Conservation (phyloP, 164 flowering plant genomes). For the Macadamia tetraphylla region DNA sequence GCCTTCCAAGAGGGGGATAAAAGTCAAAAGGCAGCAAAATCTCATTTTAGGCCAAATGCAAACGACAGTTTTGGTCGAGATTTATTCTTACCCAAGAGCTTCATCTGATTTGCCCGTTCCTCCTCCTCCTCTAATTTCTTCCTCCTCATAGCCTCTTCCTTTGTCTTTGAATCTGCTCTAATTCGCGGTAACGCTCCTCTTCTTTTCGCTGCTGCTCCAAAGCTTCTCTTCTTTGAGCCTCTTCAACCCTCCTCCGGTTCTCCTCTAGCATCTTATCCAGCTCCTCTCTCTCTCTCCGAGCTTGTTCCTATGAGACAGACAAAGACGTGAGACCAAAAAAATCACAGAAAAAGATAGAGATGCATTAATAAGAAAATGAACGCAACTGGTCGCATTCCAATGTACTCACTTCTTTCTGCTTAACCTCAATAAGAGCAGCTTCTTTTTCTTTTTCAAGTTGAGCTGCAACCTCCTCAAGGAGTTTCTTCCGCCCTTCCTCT, state of each 20-base stretch:
- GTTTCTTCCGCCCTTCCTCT: slow-evolving; percentile 80
- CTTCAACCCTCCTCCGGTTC: slow-evolving; percentile 69
- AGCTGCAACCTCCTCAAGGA: slow-evolving; percentile 62
- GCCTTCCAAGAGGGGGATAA: no score
- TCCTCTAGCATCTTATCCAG: slow-evolving; percentile 83
- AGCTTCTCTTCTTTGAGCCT: slow-evolving; percentile 83
- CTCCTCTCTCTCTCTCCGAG: slow-evolving; percentile 75
- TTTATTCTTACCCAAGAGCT: slow-evolving; percentile 90
- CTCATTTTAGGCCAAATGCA: slow-evolving; percentile 75
- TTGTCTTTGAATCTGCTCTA: slow-evolving; percentile 79
- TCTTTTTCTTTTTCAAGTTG: slow-evolving; percentile 90
- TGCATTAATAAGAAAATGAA: background rate
- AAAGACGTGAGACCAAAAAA: no score
- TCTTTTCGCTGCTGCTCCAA: slow-evolving; percentile 72
- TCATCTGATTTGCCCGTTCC: slow-evolving; percentile 74
- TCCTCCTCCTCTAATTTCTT: slow-evolving; percentile 92
- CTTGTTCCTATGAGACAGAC: slow-evolving; percentile 51
- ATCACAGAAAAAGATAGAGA: no score
- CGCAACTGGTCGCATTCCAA: background rate
- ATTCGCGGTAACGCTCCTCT: slow-evolving; percentile 76
- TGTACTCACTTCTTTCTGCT: slow-evolving; percentile 61
- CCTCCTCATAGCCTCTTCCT: slow-evolving; percentile 81
- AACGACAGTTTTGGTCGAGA: slow-evolving; percentile 89
- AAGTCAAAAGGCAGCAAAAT: no score
- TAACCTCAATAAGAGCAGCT: slow-evolving; percentile 67